phyloP scores from a whole-genome alignment of 208 protist genomes.

The Trypanosoma avium region DNA sequence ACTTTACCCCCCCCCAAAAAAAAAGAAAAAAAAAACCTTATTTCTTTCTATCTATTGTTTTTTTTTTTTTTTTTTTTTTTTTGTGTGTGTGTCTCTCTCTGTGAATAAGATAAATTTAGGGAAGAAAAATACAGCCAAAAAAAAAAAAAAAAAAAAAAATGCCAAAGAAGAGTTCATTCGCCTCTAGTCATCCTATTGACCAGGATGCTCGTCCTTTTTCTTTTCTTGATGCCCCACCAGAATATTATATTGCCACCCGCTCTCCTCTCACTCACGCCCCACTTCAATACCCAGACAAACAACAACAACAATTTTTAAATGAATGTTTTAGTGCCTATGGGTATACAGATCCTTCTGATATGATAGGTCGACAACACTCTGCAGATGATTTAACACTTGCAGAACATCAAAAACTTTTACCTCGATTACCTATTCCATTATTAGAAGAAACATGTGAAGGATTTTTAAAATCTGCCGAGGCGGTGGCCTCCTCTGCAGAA shows the following conservation, averaged over 20 bases:
- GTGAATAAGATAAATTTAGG: not conserved
- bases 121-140: not conserved
- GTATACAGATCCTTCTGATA: constrained; percentile 8
- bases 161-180: not conserved
- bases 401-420: constrained; percentile 25
- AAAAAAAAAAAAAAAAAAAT: not conserved
- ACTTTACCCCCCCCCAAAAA: too few relatives aligned
- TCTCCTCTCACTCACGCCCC: constrained; percentile 6
- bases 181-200: not conserved
- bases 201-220: not conserved
- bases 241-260: constrained; percentile 8
- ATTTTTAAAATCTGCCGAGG: constrained; percentile 34
- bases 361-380: not conserved
- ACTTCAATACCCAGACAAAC: not conserved
- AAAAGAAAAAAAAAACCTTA: too few relatives aligned
- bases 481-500: constrained; percentile 26
- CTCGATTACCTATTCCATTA: constrained; percentile 29
- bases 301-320: not conserved
- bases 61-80: not conserved
- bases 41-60: too few relatives aligned
- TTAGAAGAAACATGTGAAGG: constrained; percentile 27
- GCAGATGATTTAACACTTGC: not conserved
- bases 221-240: constrained; percentile 11
- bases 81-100: not conserved
- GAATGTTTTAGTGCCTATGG: constrained; percentile 19